Base-by-base conservation (phyloP, 176 grass and related monocot genomes). In the Carex pumila region DNA sequence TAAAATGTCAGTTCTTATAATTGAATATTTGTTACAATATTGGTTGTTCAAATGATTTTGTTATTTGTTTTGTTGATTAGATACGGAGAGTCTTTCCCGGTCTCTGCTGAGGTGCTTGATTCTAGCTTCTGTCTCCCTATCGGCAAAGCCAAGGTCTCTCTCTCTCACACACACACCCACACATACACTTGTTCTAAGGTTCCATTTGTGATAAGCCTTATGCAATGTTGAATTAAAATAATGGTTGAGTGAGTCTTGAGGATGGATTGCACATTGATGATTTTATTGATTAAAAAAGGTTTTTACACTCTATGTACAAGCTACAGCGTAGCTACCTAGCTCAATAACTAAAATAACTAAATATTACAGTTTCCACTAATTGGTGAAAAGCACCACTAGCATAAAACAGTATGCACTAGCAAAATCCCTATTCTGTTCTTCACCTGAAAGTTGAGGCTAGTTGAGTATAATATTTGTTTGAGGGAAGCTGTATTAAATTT, bases 51-150 rank as follows among this genome's bases (percentile, higher is more conserved):
- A 56, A 31, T 56, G 32, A 54, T 54, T 81, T 80, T 8, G 3
- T 63, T 14, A 61, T 75, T 53, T 71, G 74, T 34, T 84, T 83
- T 68, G 41, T 93, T 76, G 49, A 88, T 21, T 79, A 98, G 95
- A 71, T 98, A 98, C 79, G 96, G 93, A 81, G 93, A 98, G 74
- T 91, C 89, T 57, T 98, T 95, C 80, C 96, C 93, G 85, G 77
- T 98, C 85, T 95, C 92, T 84, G 91, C 88, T 80, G 96, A 93
- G 90, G 96, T 88, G 54, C 93, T 95, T 83, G 96, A 98, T 93
- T 98, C 96, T 82, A 98, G 93, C 86, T 98, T 98, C 72, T 89
- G 89, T 82, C 86, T 98, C 60, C 89, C 89, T 0, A 98, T 98
- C 81, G 96, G 96, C 61, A 98, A 98, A 87, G 96, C 92, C 84